A percentile compares a stretch with the other conserved stretches of the same genome.
These are phyloP conservation scores for Flaveria brownii DNA, from an alignment of 129 eudicot species.

Conservation along the genomic window DNA sequence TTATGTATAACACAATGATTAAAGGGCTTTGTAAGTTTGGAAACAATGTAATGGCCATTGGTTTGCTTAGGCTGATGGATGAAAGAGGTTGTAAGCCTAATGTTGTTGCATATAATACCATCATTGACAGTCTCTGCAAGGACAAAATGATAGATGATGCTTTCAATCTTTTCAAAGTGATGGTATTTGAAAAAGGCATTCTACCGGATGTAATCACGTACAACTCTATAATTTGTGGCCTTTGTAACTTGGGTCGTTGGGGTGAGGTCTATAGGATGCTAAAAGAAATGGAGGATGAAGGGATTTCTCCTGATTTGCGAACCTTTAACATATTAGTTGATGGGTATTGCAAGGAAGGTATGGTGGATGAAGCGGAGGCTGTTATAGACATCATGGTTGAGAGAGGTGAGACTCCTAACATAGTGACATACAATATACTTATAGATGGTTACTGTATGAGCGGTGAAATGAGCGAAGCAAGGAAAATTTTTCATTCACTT, in stretches of 20 bases:
- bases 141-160: conserved; percentile 24
- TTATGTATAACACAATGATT: conserved; percentile 10
- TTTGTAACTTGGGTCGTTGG: conserved; percentile 31
- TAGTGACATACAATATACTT: neutral
- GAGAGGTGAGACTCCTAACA: neutral
- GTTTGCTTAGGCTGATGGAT: conserved; percentile 11
- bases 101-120: conserved; percentile 1
- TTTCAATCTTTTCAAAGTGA: conserved; percentile 7
- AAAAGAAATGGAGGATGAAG: conserved; percentile 20
- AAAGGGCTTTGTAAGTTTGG: conserved; percentile 26
- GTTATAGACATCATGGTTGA: neutral
- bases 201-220: neutral
- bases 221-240: conserved; percentile 16
- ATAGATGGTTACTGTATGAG: neutral
- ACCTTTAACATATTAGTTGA: conserved; percentile 6
- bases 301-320: neutral
- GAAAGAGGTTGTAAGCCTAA: conserved; percentile 17
- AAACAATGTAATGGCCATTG: neutral
- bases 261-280: conserved; percentile 15
- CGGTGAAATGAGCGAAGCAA: neutral
- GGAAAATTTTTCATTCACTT: neutral
- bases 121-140: conserved; percentile 25
- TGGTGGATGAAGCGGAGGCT: neutral
- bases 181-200: conserved; percentile 4
- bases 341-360: conserved; percentile 20